These are phyloP conservation scores for Xylogone sp. DNA, from an alignment of 2,329 filamentous ascomycete genomes.

Conservation along the genomic window DNA sequence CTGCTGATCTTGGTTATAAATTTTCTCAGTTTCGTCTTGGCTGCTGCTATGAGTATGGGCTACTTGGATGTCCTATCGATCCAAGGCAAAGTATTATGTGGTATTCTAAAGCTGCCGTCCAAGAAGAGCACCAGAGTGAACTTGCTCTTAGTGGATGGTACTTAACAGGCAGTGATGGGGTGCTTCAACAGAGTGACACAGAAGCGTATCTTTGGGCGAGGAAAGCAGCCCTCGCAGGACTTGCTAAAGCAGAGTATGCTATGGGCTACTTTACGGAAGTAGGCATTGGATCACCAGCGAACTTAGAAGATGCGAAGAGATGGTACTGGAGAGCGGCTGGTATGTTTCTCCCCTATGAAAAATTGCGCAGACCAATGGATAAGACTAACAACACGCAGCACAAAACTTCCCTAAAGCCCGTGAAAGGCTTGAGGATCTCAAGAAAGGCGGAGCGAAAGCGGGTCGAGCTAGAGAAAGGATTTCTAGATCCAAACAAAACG, in stretches of 20 bases:
- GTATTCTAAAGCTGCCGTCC: conserved; percentile 87
- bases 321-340: conserved; percentile 98
- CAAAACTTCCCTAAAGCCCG: conserved; percentile 94
- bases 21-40: conserved; percentile 90
- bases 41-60: conserved; percentile 83
- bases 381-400: conserved; percentile 46
- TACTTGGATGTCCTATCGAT: conserved; percentile 79
- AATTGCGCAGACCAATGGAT: too few species aligned
- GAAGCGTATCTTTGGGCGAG: conserved; percentile 97
- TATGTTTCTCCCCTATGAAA: conserved; percentile 47
- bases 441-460: conserved; percentile 68
- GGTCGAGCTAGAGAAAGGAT: conserved; percentile 72
- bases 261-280: conserved; percentile 98
- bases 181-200: conserved; percentile 87
- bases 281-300: conserved; percentile 82
- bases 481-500: conserved; percentile 79
- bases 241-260: conserved; percentile 94
- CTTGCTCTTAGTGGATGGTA: conserved; percentile 89
- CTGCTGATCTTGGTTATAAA: conserved; percentile 87
- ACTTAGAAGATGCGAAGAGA: conserved; percentile 90
- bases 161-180: conserved; percentile 81
- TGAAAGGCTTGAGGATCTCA: conserved; percentile 88
- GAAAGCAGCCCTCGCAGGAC: conserved; percentile 82
- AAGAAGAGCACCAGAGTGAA: conserved; percentile 93
- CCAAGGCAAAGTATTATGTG: conserved; percentile 83